These are phyloP conservation scores for Austroboletus olivaceoglutinosus DNA, from an alignment of 1,284 basidiomycete species.

Conservation along the genomic window DNA sequence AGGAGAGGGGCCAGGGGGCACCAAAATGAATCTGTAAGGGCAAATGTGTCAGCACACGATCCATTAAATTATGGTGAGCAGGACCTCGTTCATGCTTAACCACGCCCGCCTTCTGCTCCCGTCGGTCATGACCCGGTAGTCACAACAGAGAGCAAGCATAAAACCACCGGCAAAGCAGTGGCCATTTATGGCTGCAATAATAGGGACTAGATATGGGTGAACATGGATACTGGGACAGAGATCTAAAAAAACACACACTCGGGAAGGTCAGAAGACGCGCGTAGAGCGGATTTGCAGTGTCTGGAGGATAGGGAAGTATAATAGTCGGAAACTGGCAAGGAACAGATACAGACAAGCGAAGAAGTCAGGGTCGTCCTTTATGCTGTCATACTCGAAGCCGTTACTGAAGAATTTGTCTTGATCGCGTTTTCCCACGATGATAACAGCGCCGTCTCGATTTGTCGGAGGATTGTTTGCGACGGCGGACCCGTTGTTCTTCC, in stretches of 20 bases:
- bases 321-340: neutral
- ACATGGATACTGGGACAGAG: neutral
- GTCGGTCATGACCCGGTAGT: conserved; percentile 88
- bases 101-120: conserved; percentile 76
- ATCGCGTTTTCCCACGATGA: conserved; percentile 70
- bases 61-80: neutral
- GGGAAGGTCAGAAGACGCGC: conserved; percentile 64
- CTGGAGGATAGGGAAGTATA: conserved; percentile 29
- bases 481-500: conserved; percentile 53
- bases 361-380: conserved; percentile 65
- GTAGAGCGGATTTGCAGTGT: conserved; percentile 54
- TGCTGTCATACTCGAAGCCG: conserved; percentile 50
- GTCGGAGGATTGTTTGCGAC: conserved; percentile 29
- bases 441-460: conserved; percentile 60
- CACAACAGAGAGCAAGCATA: conserved; percentile 78
- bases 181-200: conserved; percentile 87
- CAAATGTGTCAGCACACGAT: neutral
- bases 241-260: conserved; percentile 43
- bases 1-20: conserved; percentile 73
- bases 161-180: conserved; percentile 90
- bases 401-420: conserved; percentile 91
- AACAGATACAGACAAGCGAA: conserved; percentile 58
- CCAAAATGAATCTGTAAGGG: conserved; percentile 74
- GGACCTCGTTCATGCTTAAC: conserved; percentile 91
- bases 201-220: conserved; percentile 54